A percentile compares a stretch with the other conserved stretches of the same genome.
These are phyloP conservation scores for Henckelia pumila DNA, from an alignment of 257 asterid species.

Conservation along the genomic window DNA sequence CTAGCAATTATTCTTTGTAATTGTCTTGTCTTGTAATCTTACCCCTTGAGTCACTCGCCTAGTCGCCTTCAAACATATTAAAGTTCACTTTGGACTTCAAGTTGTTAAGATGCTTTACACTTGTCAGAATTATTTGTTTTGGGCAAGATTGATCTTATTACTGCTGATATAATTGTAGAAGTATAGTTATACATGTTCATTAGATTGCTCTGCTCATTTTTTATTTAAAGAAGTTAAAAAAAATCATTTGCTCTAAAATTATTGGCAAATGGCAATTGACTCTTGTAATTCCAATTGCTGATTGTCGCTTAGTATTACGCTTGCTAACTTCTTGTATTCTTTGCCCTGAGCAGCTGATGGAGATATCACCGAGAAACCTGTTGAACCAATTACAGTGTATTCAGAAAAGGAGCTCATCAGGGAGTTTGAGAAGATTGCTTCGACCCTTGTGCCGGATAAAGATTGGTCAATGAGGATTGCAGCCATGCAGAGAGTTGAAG, in stretches of 20 bases:
- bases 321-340: constrained; percentile 26
- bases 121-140: too few species aligned
- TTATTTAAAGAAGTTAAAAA: too few species aligned
- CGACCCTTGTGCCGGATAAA: constrained; percentile 91
- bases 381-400: constrained; percentile 86
- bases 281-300: background rate
- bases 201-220: too few species aligned
- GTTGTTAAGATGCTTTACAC: too few species aligned
- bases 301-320: constrained; percentile 10
- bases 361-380: constrained; percentile 84
- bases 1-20: constrained; percentile 8
- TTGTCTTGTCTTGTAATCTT: constrained; percentile 18
- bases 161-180: too few species aligned
- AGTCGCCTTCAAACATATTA: background rate
- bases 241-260: background rate
- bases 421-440: constrained; percentile 93
- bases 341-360: constrained; percentile 72
- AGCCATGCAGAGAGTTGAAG: constrained; percentile 97
- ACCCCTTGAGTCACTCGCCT: background rate
- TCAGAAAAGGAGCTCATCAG: constrained; percentile 92
- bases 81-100: too few species aligned
- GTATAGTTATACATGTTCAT: background rate
- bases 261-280: constrained; percentile 5
- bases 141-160: too few species aligned
- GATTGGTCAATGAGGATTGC: constrained; percentile 96